Conservation (phyloP, 192 early-diverging fungal genomes). For the Tieghemiomyces parasiticus region DNA sequence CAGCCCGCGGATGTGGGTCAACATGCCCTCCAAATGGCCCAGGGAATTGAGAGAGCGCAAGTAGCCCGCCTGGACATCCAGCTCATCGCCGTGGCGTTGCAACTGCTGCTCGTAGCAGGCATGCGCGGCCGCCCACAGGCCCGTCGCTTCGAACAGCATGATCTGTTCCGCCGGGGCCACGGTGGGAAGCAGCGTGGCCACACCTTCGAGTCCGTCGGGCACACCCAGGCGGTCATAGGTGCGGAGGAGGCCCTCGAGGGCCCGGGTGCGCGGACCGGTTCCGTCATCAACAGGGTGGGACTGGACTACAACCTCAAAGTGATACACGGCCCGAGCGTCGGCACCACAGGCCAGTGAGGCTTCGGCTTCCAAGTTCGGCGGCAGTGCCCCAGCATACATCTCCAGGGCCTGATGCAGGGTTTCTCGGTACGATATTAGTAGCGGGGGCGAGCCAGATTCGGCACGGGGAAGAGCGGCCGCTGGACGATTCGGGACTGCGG, state of each 20-base stretch:
- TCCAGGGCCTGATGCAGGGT: too few relatives aligned
- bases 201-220: slow-evolving; percentile 49
- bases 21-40: slow-evolving; percentile 40
- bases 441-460: too few relatives aligned
- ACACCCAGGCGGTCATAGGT: slow-evolving; percentile 56
- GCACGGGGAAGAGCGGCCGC: too few relatives aligned
- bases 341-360: slow-evolving; percentile 37
- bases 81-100: slow-evolving; percentile 23
- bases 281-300: too few relatives aligned
- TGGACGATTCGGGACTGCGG: too few relatives aligned
- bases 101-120: slow-evolving; percentile 41
- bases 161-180: slow-evolving; percentile 47
- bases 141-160: slow-evolving; percentile 41
- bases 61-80: slow-evolving; percentile 38
- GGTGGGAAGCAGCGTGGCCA: slow-evolving; percentile 32
- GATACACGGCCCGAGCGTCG: slow-evolving; percentile 49
- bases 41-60: slow-evolving; percentile 51
- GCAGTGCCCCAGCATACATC: too few relatives aligned
- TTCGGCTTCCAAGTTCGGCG: too few relatives aligned
- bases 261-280: slow-evolving; percentile 8
- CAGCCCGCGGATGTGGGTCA: slow-evolving; percentile 31
- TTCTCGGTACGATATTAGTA: too few relatives aligned
- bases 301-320: slow-evolving; percentile 55
- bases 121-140: slow-evolving; percentile 49
- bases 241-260: too few relatives aligned